A percentile compares a stretch with the other conserved stretches of the same genome.
Conservation (phyloP, 495 filamentous ascomycete genomes). For the Thermothielavioides terrestris region DNA sequence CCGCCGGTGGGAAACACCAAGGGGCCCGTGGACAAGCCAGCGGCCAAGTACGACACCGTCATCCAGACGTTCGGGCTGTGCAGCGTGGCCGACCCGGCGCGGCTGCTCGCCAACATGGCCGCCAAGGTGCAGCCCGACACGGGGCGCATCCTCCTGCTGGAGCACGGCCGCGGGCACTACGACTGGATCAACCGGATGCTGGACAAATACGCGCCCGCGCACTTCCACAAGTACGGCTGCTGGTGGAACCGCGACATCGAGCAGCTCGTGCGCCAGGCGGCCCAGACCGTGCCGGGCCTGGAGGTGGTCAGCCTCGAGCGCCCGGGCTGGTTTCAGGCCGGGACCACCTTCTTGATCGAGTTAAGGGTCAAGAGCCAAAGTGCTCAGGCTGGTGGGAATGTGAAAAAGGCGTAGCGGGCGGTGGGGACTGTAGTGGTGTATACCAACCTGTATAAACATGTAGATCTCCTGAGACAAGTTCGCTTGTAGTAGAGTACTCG, state of each 20-base stretch:
- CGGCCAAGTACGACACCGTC: conserved; percentile 68
- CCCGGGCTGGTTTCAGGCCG: conserved; percentile 57
- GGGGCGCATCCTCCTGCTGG: conserved; percentile 75
- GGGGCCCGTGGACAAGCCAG: background rate
- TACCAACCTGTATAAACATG: too few species aligned
- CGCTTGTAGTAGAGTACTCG: background rate
- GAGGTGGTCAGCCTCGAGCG: conserved; percentile 62
- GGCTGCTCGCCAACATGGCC: conserved; percentile 54
- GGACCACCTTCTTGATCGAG: conserved; percentile 49
- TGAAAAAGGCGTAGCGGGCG: conserved; percentile 5
- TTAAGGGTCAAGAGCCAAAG: conserved; percentile 28
- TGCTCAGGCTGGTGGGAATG: background rate
- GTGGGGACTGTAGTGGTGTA: too few species aligned
- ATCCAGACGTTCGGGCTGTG: conserved; percentile 92
- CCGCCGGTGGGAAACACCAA: background rate
- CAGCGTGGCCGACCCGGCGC: conserved; percentile 66
- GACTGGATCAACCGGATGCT: conserved; percentile 69
- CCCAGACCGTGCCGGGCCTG: conserved; percentile 58
- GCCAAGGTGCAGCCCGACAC: conserved; percentile 40
- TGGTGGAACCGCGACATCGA: conserved; percentile 97
- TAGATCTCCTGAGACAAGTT: too few species aligned
- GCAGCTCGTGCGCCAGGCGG: conserved; percentile 50
- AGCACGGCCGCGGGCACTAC: conserved; percentile 79
- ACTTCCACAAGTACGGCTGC: conserved; percentile 82
- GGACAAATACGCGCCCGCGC: conserved; percentile 65